Conservation (phyloP, 2,329 filamentous ascomycete genomes). For the Coniochaeta hoffmannii region DNA sequence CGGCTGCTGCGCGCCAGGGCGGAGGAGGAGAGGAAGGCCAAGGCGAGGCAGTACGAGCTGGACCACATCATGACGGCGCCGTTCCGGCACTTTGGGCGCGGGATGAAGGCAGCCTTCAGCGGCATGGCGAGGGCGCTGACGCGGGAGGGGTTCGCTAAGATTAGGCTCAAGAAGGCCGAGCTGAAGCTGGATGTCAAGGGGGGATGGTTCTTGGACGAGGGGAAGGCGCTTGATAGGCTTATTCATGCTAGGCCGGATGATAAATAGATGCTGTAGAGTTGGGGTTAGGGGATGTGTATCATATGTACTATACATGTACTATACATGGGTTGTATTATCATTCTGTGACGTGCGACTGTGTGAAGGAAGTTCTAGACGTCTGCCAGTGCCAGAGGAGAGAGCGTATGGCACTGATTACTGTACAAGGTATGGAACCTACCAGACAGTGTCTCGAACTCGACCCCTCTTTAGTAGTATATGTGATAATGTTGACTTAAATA, state of each 20-base stretch:
- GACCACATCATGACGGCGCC: slow-evolving; percentile 50
- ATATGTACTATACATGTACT: background rate
- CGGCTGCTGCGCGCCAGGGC: slow-evolving; percentile 21
- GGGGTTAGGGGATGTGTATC: background rate
- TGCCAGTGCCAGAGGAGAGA: too few relatives aligned
- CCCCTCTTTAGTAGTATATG: too few relatives aligned
- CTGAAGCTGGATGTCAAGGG: slow-evolving; percentile 53
- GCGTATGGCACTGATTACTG: too few relatives aligned
- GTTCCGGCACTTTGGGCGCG: slow-evolving; percentile 42
- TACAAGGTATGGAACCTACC: too few relatives aligned
- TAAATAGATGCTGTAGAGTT: background rate
- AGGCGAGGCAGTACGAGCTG: slow-evolving; percentile 42
- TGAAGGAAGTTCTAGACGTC: too few relatives aligned
- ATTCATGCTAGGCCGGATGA: slow-evolving; percentile 25
- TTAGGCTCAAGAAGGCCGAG: slow-evolving; percentile 36
- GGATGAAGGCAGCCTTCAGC: slow-evolving; percentile 30
- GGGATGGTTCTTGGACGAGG: slow-evolving; percentile 52
- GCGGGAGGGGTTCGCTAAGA: slow-evolving; percentile 47
- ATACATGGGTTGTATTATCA: background rate
- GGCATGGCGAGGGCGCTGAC: slow-evolving; percentile 44
- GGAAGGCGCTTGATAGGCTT: slow-evolving; percentile 50
- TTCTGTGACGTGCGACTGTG: too few relatives aligned
- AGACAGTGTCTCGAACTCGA: too few relatives aligned
- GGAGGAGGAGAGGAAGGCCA: slow-evolving; percentile 29
- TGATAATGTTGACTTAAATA: too few relatives aligned